Conservation (phyloP, 768 basidiomycete species). For the Austroboletus festivus region DNA sequence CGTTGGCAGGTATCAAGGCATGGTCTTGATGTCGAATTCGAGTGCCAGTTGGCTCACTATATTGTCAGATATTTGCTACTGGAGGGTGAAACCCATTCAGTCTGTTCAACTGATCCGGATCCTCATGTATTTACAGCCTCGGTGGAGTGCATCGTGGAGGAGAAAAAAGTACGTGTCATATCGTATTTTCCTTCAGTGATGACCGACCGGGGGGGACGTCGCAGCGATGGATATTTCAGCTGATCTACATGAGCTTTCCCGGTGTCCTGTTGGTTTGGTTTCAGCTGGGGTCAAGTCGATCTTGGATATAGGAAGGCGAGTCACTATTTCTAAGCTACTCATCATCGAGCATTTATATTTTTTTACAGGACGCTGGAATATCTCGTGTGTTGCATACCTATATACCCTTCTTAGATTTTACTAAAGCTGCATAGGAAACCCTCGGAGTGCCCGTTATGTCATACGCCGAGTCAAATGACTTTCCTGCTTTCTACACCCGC, state of each 20-base stretch:
- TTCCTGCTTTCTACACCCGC: constrained; percentile 92
- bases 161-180: constrained; percentile 49
- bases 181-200: neutral
- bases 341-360: constrained; percentile 1
- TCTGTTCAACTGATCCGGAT: neutral
- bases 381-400: constrained; percentile 44
- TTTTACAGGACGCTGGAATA: constrained; percentile 71
- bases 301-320: constrained; percentile 80
- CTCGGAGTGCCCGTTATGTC: constrained; percentile 89
- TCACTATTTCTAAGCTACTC: neutral
- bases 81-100: constrained; percentile 81
- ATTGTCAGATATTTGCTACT: constrained; percentile 75
- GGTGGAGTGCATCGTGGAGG: constrained; percentile 85
- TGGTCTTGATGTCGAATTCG: neutral
- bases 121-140: constrained; percentile 41
- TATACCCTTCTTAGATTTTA: neutral
- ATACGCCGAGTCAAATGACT: constrained; percentile 71
- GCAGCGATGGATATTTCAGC: constrained; percentile 94
- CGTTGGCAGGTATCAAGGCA: constrained; percentile 84
- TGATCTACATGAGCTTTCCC: constrained; percentile 83
- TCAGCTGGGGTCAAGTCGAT: constrained; percentile 96
- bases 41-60: constrained; percentile 7
- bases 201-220: neutral
- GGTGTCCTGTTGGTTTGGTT: constrained; percentile 88
- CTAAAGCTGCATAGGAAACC: constrained; percentile 63